Conservation (phyloP, 2,329 filamentous ascomycete genomes). For the Aureobasidium leucospermi region DNA sequence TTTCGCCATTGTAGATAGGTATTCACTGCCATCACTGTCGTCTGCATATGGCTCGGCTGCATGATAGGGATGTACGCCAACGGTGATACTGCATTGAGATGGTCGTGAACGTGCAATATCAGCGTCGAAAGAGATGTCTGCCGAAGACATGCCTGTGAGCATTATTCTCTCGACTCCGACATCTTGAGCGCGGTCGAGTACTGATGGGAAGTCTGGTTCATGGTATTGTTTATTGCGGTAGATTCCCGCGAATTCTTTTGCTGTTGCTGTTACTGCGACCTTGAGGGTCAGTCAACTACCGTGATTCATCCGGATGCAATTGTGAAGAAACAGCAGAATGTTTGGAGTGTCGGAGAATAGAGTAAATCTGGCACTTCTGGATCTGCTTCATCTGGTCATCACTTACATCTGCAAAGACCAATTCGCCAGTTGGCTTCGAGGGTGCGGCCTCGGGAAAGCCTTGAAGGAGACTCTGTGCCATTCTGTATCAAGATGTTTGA, state of each 20-base stretch:
- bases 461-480: neutral
- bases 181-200: conserved; percentile 36
- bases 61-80: conserved; percentile 47
- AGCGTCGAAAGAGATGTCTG: conserved; percentile 31
- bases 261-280: conserved; percentile 29
- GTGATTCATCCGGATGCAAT: neutral
- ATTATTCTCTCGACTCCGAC: conserved; percentile 37
- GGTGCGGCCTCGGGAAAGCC: conserved; percentile 3
- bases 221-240: conserved; percentile 46
- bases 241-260: conserved; percentile 41
- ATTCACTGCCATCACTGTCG: conserved; percentile 19
- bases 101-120: conserved; percentile 21
- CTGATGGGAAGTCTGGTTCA: conserved; percentile 36
- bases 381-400: neutral
- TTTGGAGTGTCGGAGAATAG: neutral
- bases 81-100: conserved; percentile 36
- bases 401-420: conserved; percentile 9
- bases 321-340: neutral
- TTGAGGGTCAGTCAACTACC: neutral
- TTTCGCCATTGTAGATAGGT: conserved; percentile 24
- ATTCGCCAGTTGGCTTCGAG: neutral
- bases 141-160: conserved; percentile 32
- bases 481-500: neutral
- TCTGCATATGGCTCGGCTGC: conserved; percentile 35
- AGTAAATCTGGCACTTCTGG: too few species aligned